Evolutionary conservation across 164 flowering plant genomes (phyloP), one percentile per base, ranked within the genome.

Genomic region (Vitis cinerea): DNA sequence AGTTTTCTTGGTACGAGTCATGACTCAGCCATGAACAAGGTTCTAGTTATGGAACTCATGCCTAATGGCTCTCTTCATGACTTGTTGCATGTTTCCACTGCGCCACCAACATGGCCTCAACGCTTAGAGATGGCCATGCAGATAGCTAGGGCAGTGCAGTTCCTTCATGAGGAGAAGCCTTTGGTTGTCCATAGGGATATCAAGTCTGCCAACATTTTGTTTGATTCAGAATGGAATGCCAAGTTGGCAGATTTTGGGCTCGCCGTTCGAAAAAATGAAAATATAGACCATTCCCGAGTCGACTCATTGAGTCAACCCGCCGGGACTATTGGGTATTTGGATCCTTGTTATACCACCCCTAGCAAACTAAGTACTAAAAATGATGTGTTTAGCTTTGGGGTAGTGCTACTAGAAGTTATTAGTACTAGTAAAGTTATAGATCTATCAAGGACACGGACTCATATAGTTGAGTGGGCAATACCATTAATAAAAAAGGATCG

Each of bases 251-350:
- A 91, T 70, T 88, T 89, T 17, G 91, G 94, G 2, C 84, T 91
- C 1, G 89, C 92, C 3, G 68, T 82, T 8, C 49, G 74, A 58
- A 37, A 56, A 3, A 31, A 27, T 4, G 51, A 30, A 37, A 37
- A 37, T 37, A 37, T 37, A 0, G 44, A 37, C 7, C 4, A 6
- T 15, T 8, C 11, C 64, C 48, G 27, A 66, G 68, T 65, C 65
- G 62, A 44, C 10, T 47, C 75, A 9, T 37, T 11, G 67, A 52
- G 66, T 61, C 74, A 29, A 62, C 94, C 94, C 0, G 94, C 97
- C 0, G 94, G 97, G 1, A 91, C 97, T 0, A 84, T 91, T 1
- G 97, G 94, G 64, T 90, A 91, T 74, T 10, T 91, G 13, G 94
- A 91, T 48, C 94, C 97, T 30, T 29, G 74, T 63, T 90, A 91